Base-by-base conservation (phyloP, 495 filamentous ascomycete species). In the Annulohypoxylon moriforme region DNA sequence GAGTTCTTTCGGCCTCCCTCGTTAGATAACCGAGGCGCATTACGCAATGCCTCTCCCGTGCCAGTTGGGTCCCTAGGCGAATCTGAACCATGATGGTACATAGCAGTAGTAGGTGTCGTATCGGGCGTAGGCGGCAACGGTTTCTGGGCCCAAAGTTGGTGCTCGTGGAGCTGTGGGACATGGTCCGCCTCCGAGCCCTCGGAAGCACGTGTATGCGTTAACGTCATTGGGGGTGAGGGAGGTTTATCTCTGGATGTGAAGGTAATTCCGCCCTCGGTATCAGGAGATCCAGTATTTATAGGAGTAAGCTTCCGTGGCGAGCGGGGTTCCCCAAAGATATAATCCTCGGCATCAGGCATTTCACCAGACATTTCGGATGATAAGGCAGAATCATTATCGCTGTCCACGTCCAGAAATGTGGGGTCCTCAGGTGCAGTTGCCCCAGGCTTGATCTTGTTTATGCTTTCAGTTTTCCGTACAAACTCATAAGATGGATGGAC, bases 321-420 rank as follows among this genome's bases (percentile, higher is more conserved):
- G 46, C 42, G 80, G 71, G 66, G 68, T 44, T 68, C 67, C 44
- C 66, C 70, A 47, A 75, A 71, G 20, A 78, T 58, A 4, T 79
- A 76, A 29, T 82, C 84, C 29, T 89, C 85, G 31, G 80, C 73
- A 38, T 86, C 86, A 25, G 89, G 83, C 20, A 87, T 77, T 50
- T 95, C 92, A 7, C 89, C 82, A 1, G 95, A 96, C 29, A 94
- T 68, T 63, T 97, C 92, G 10, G 93, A 94, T 13, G 93, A 95
- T 13, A 94, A 79, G 65, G 92, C 93, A 60, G 91, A 95, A 27
- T 89, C 81, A 65, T 89, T 84, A 70, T 93, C 89, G 67, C 89
- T 90, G 25, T 89, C 88, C 50, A 89, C 85, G 24, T 92, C 84
- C 66, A 93, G 75, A 69, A 92, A 93, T 2, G 90, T 89, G 24